Evolutionary conservation across 768 basidiomycete species (phyloP).

Genomic region (Rhizopogon salebrosus): DNA sequence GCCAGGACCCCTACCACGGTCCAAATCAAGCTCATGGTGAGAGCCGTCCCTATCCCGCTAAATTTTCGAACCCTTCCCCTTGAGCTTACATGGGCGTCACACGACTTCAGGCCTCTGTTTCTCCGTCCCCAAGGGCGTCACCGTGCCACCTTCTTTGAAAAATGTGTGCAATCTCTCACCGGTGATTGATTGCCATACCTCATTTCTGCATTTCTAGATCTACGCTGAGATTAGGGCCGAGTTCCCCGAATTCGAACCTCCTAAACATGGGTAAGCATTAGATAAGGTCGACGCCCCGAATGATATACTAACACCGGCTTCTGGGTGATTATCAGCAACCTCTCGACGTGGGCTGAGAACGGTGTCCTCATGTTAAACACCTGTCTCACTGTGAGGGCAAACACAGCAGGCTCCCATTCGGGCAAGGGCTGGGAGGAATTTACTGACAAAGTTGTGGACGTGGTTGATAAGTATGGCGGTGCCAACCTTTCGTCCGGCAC

Average conservation of each 20-base stretch:
- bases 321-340: constrained; percentile 46
- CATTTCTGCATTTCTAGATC: constrained; percentile 46
- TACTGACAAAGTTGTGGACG: constrained; percentile 76
- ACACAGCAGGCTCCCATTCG: constrained; percentile 73
- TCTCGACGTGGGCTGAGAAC: constrained; percentile 74
- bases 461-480: constrained; percentile 73
- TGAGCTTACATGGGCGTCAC: constrained; percentile 8
- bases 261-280: constrained; percentile 72
- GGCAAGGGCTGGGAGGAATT: constrained; percentile 89
- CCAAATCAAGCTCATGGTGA: constrained; percentile 80
- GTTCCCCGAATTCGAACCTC: constrained; percentile 72
- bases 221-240: constrained; percentile 83
- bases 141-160: constrained; percentile 73
- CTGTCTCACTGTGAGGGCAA: constrained; percentile 81
- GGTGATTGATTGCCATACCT: constrained; percentile 6
- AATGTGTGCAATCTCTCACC: constrained; percentile 48
- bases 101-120: constrained; percentile 67
- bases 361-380: constrained; percentile 92
- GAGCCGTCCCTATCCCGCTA: constrained; percentile 14
- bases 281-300: constrained; percentile 4
- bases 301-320: background rate
- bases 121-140: constrained; percentile 77
- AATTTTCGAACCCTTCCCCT: background rate
- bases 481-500: constrained; percentile 48
- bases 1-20: constrained; percentile 86